Evolutionary conservation across 257 asterid genomes (phyloP).

Genomic region (Phtheirospermum japonicum): DNA sequence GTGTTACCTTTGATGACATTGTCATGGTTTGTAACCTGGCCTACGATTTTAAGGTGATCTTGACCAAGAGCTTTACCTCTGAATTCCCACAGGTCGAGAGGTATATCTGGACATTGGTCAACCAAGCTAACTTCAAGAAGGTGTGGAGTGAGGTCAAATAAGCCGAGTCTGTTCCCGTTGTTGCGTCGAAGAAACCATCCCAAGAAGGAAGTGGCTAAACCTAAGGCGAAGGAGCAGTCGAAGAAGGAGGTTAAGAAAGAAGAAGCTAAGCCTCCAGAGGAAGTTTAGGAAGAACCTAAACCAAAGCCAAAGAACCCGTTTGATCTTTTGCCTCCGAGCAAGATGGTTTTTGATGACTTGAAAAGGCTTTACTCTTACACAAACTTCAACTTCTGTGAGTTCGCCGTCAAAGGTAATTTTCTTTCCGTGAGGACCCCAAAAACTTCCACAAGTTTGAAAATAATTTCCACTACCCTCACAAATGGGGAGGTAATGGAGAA

Average conservation of each 20-base stretch:
- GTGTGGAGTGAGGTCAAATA: slow-evolving; percentile 63
- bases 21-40: slow-evolving; percentile 56
- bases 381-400: slow-evolving; percentile 89
- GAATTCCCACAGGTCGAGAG: slow-evolving; percentile 95
- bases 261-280: slow-evolving; percentile 47
- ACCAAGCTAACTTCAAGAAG: slow-evolving; percentile 81
- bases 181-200: slow-evolving; percentile 71
- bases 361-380: slow-evolving; percentile 98
- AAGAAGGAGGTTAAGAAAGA: slow-evolving; percentile 57
- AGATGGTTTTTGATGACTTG: slow-evolving; percentile 91
- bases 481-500: too few relatives aligned
- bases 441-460: too few relatives aligned
- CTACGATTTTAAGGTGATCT: slow-evolving; percentile 35
- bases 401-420: slow-evolving; percentile 71
- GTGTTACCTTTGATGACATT: slow-evolving; percentile 83
- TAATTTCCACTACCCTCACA: too few relatives aligned
- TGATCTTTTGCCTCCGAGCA: slow-evolving; percentile 92
- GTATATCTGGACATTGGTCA: slow-evolving; percentile 81
- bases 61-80: slow-evolving; percentile 82
- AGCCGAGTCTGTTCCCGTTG: slow-evolving; percentile 57
- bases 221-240: slow-evolving; percentile 61
- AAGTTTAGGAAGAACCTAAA: slow-evolving; percentile 74
- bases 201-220: slow-evolving; percentile 67
- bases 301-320: slow-evolving; percentile 90
- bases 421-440: too few relatives aligned